Conservation (phyloP, 2,329 filamentous ascomycete genomes). For the Calonectria pauciramosa region DNA sequence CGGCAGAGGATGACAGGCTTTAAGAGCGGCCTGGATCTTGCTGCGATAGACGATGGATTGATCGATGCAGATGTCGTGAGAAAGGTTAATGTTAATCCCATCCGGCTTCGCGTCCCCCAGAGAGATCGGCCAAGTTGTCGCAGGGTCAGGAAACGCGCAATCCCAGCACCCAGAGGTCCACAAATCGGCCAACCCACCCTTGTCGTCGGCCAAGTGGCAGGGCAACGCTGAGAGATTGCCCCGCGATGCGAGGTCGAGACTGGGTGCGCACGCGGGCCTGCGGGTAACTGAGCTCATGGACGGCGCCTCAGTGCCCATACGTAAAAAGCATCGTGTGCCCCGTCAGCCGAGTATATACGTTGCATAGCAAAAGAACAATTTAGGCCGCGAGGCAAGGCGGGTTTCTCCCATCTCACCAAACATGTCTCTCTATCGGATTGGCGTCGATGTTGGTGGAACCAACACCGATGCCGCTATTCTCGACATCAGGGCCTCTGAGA, state of each 20-base stretch:
- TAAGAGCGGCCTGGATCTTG: neutral
- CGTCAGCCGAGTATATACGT: neutral
- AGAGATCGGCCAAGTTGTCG: constrained; percentile 18
- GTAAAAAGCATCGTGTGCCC: neutral
- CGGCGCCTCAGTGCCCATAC: neutral
- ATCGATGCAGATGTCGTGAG: neutral
- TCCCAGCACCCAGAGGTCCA: neutral
- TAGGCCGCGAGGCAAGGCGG: neutral
- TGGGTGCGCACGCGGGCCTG: neutral
- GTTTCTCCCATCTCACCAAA: neutral
- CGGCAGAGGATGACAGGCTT: constrained; percentile 1
- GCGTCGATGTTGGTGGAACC: constrained; percentile 57
- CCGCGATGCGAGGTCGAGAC: neutral
- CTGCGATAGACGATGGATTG: neutral
- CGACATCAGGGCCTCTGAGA: constrained; percentile 53
- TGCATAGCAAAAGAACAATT: neutral
- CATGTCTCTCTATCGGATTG: constrained; percentile 60
- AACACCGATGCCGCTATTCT: constrained; percentile 62
- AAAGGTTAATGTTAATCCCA: neutral
- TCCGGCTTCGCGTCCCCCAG: neutral
- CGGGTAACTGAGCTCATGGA: constrained; percentile 5
- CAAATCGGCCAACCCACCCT: constrained; percentile 14
- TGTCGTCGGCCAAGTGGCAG: constrained; percentile 20
- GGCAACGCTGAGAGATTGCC: neutral
- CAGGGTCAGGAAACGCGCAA: constrained; percentile 10